Conservation (phyloP, 805 yeast species). For the baker's yeast (Saccharomyces cerevisiae) region DNA sequence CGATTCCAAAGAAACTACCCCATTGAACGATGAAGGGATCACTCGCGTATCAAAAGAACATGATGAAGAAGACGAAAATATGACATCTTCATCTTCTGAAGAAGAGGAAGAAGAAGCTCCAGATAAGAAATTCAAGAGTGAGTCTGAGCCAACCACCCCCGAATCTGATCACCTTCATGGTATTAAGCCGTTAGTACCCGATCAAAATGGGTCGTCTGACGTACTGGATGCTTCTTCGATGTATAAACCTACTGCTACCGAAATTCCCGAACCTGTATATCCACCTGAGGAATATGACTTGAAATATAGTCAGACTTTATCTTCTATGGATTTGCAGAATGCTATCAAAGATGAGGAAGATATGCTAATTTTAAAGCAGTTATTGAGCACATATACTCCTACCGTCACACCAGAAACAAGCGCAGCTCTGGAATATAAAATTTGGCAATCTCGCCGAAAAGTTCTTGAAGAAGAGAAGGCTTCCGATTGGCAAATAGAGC, state of each 20-base stretch:
- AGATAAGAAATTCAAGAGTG: slow-evolving; percentile 15
- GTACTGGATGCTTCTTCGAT: slow-evolving; percentile 21
- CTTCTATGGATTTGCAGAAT: slow-evolving; percentile 41
- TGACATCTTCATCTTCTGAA: slow-evolving; percentile 7
- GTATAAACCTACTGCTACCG: slow-evolving; percentile 44
- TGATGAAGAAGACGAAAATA: slow-evolving; percentile 11
- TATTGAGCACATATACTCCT: slow-evolving; percentile 24
- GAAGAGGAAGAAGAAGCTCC: slow-evolving; percentile 15
- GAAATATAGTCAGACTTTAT: slow-evolving; percentile 1
- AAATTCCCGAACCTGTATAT: slow-evolving; percentile 48
- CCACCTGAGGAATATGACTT: slow-evolving; percentile 28
- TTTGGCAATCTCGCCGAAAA: slow-evolving; percentile 22
- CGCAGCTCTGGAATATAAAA: slow-evolving; percentile 10
- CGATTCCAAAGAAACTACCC: slow-evolving; percentile 17
- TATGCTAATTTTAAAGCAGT: slow-evolving; percentile 41
- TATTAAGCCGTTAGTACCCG: slow-evolving; percentile 12
- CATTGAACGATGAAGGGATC: slow-evolving; percentile 6
- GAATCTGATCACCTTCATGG: slow-evolving; percentile 11
- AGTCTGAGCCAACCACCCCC: slow-evolving; percentile 21
- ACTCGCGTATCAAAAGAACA: slow-evolving; percentile 5
- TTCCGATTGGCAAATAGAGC: slow-evolving; percentile 15
- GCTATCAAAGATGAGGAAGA: slow-evolving; percentile 72
- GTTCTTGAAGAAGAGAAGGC: slow-evolving; percentile 4
- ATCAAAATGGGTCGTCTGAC: slow-evolving; percentile 3
- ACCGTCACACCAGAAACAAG: background rate